phyloP scores from a whole-genome alignment of 257 asterid species.

The Gentiana macrophylla region DNA sequence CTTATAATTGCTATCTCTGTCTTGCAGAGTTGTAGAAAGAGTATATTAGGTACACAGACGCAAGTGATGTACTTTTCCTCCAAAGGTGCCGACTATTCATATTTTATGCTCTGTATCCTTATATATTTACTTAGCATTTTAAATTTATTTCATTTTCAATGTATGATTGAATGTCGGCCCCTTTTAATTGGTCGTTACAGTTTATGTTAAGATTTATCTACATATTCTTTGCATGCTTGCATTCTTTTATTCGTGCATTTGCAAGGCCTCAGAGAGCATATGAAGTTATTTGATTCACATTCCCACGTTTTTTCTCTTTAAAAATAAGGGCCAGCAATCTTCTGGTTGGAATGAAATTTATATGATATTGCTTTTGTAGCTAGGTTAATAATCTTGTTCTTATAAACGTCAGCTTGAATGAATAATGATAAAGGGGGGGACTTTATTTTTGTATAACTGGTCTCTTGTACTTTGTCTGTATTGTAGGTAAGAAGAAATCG shows the following conservation, averaged over 20 bases:
- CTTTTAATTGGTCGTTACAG: background rate
- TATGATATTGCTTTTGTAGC: background rate
- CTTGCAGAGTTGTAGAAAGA: conserved; percentile 35
- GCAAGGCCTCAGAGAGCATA: no score
- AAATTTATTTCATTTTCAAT: background rate
- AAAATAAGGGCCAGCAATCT: no score
- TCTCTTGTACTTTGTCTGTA: background rate
- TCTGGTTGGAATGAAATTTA: no score
- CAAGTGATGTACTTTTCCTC: conserved; percentile 43
- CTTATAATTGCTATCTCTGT: background rate
- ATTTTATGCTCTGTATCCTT: background rate
- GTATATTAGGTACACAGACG: conserved; percentile 30
- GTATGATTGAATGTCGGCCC: background rate
- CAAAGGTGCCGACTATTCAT: conserved; percentile 30
- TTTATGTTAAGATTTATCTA: background rate
- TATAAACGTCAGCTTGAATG: no score
- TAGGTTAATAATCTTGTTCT: background rate
- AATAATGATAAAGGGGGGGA: background rate
- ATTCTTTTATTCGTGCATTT: no score
- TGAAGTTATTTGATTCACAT: no score
- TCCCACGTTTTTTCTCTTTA: no score
- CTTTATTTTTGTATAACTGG: conserved; percentile 4
- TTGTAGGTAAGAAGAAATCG: conserved; percentile 55
- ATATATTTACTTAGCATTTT: conserved; percentile 5
- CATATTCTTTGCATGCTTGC: background rate